Percentiles rank a stretch among this genome's conserved stretches.
Conservation (phyloP, 208 protist genomes). For the Spongospora subterranea region DNA sequence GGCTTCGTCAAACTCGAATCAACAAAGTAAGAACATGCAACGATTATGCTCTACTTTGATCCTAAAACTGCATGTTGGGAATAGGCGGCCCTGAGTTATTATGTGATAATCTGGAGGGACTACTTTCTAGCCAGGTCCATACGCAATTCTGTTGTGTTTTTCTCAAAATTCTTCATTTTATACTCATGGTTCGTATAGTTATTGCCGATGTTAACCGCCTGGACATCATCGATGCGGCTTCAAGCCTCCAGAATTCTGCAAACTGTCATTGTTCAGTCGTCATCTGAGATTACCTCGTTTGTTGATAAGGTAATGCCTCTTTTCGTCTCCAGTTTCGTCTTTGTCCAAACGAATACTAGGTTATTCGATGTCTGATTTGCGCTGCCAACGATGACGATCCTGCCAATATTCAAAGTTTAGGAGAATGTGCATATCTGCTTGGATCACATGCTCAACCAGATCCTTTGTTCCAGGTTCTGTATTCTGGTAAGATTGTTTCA, state of each 20-base stretch:
- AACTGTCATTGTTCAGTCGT: not conserved
- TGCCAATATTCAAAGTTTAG: not conserved
- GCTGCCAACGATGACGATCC: not conserved
- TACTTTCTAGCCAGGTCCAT: not conserved
- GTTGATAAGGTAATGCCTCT: not conserved
- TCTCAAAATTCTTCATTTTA: not conserved
- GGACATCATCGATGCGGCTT: not conserved
- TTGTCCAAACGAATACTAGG: not conserved
- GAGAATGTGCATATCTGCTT: not conserved
- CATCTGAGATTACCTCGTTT: not conserved
- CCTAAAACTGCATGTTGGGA: too few species aligned
- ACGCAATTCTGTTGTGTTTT: not conserved
- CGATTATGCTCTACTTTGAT: too few species aligned
- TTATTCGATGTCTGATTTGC: not conserved
- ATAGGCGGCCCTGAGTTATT: not conserved
- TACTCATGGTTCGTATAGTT: not conserved
- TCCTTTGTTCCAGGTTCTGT: not conserved
- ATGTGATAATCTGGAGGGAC: not conserved
- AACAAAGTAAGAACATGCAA: too few species aligned
- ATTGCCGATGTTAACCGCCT: not conserved
- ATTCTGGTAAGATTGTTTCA: too few species aligned
- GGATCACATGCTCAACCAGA: not conserved
- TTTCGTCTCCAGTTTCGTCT: not conserved
- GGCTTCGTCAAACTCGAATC: too few species aligned
- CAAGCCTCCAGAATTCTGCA: not conserved